These are phyloP conservation scores for Gremmenia infestans DNA, from an alignment of 2,329 filamentous ascomycete genomes.

Conservation along the genomic window DNA sequence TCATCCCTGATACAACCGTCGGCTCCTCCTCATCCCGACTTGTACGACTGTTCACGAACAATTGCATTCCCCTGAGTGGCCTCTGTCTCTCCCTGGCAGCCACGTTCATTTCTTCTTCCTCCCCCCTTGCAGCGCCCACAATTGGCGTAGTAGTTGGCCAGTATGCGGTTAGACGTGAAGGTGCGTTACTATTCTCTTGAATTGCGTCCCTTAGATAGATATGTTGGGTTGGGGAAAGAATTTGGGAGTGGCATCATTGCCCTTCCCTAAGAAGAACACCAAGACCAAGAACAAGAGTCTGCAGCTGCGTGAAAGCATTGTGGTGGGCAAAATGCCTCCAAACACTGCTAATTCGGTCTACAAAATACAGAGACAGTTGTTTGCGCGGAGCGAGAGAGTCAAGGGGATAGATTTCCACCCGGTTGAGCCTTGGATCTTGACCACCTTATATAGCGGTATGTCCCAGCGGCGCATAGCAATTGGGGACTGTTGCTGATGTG, in stretches of 20 bases:
- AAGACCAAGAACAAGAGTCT: constrained; percentile 16
- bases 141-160: constrained; percentile 24
- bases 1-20: neutral
- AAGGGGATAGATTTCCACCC: constrained; percentile 98
- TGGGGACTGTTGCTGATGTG: constrained; percentile 18
- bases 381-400: constrained; percentile 89
- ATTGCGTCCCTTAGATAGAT: constrained; percentile 1
- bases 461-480: constrained; percentile 16
- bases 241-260: constrained; percentile 7
- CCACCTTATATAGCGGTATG: constrained; percentile 91
- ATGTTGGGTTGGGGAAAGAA: neutral
- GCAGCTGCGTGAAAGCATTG: constrained; percentile 18
- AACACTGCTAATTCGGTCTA: constrained; percentile 33
- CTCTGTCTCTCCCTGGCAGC: constrained; percentile 17
- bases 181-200: constrained; percentile 33
- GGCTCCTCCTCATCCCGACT: neutral
- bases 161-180: constrained; percentile 57
- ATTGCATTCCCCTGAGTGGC: constrained; percentile 4
- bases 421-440: constrained; percentile 93
- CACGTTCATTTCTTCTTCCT: constrained; percentile 17
- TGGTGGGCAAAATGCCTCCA: constrained; percentile 17
- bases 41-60: neutral
- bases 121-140: constrained; percentile 13
- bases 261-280: neutral
- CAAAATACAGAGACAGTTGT: constrained; percentile 64